Conservation (phyloP, 805 yeast species). For the Yamadazyma laniorum region DNA sequence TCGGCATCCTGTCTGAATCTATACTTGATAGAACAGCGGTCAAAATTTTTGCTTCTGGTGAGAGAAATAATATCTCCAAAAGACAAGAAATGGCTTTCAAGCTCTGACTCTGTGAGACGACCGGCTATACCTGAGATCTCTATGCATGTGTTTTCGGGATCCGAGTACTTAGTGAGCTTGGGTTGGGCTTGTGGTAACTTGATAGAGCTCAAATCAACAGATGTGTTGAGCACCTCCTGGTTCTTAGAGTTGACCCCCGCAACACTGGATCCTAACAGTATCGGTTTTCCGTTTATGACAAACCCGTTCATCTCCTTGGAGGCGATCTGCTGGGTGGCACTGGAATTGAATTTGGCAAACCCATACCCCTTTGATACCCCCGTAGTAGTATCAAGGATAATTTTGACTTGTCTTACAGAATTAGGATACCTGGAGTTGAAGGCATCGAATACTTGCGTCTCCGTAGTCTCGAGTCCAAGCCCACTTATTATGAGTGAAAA, state of each 20-base stretch:
- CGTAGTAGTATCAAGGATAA: constrained; percentile 72
- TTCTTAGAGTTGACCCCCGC: constrained; percentile 29
- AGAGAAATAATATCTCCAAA: constrained; percentile 53
- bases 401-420: constrained; percentile 64
- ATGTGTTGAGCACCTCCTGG: constrained; percentile 3
- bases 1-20: constrained; percentile 36
- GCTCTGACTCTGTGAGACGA: constrained; percentile 57
- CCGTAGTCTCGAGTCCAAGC: constrained; percentile 70
- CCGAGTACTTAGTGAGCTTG: constrained; percentile 63
- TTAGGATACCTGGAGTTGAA: constrained; percentile 73
- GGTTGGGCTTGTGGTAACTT: constrained; percentile 48
- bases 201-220: constrained; percentile 13
- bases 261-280: constrained; percentile 58
- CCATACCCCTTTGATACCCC: constrained; percentile 83
- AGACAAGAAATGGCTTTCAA: constrained; percentile 56
- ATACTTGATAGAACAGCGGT: constrained; percentile 26
- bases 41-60: constrained; percentile 18
- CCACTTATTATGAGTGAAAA: constrained; percentile 83
- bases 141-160: constrained; percentile 78
- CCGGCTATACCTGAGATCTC: constrained; percentile 65
- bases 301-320: constrained; percentile 80
- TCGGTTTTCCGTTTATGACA: constrained; percentile 67
- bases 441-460: constrained; percentile 57
- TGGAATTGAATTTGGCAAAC: constrained; percentile 72
- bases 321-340: constrained; percentile 69